Evolutionary conservation across 805 yeast species (phyloP).

Genomic region (Torulaspora maleeae): DNA sequence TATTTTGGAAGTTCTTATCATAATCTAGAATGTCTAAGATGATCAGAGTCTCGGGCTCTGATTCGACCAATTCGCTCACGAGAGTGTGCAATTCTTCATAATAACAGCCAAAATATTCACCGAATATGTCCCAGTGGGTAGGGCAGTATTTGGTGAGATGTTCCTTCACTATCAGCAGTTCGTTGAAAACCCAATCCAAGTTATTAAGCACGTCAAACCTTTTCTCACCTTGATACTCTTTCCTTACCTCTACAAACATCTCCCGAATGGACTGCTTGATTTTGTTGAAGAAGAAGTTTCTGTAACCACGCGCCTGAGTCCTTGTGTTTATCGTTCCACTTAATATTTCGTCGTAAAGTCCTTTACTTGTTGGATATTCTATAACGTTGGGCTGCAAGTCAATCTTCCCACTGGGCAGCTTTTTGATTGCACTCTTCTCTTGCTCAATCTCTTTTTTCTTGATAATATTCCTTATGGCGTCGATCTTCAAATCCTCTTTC

Average conservation of each 20-base stretch:
- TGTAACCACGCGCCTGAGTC: slow-evolving; percentile 53
- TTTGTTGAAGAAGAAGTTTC: slow-evolving; percentile 52
- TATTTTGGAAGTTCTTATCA: slow-evolving; percentile 61
- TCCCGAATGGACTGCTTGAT: slow-evolving; percentile 57
- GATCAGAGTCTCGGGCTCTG: slow-evolving; percentile 75
- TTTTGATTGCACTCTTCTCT: slow-evolving; percentile 28
- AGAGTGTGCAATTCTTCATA: slow-evolving; percentile 61
- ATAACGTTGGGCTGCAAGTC: slow-evolving; percentile 14
- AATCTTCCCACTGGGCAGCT: slow-evolving; percentile 25
- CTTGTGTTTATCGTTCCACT: slow-evolving; percentile 43
- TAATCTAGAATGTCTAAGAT: slow-evolving; percentile 71
- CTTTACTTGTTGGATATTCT: slow-evolving; percentile 32
- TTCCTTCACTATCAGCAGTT: slow-evolving; percentile 59
- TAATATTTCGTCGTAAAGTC: slow-evolving; percentile 38
- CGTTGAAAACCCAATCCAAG: slow-evolving; percentile 80
- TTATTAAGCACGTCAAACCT: slow-evolving; percentile 61
- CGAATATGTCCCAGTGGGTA: slow-evolving; percentile 64
- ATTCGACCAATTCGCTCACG: slow-evolving; percentile 56
- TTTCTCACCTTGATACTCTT: slow-evolving; percentile 44
- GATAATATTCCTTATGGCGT: slow-evolving; percentile 33
- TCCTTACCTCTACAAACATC: slow-evolving; percentile 57
- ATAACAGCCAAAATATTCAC: slow-evolving; percentile 58
- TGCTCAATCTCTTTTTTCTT: slow-evolving; percentile 31
- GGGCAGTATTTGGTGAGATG: slow-evolving; percentile 63
- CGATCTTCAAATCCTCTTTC: slow-evolving; percentile 61